Conservation (phyloP, 352 stramenopile species). For the Globisporangium cystogenes region DNA sequence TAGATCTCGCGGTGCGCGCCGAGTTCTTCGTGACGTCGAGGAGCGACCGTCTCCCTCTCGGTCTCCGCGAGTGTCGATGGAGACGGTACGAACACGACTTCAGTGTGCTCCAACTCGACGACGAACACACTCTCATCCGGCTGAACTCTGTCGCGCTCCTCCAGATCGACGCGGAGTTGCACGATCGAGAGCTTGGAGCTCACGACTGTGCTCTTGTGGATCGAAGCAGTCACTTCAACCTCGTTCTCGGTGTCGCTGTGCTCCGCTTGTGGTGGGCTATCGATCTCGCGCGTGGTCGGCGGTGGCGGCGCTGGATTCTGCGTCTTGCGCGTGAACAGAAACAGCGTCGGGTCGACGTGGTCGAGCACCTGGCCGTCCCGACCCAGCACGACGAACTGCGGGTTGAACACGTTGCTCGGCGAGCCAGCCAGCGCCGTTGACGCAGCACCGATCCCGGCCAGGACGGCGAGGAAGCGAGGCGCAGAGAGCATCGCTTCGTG, state of each 20-base stretch:
- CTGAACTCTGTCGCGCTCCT: background rate
- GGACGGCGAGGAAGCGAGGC: background rate
- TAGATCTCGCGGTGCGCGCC: background rate
- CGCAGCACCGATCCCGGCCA: background rate
- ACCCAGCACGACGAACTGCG: constrained; percentile 28
- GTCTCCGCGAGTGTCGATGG: background rate
- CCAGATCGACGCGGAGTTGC: background rate
- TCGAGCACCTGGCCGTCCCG: constrained; percentile 26
- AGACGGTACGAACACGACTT: background rate
- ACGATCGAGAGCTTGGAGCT: constrained; percentile 2
- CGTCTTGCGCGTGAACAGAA: constrained; percentile 13
- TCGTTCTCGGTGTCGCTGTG: background rate
- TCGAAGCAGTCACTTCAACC: too few relatives aligned
- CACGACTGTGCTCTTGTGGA: background rate
- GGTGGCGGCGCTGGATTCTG: constrained; percentile 1
- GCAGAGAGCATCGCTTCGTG: background rate
- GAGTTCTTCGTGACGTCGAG: background rate
- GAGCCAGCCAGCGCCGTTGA: background rate
- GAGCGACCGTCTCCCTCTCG: background rate
- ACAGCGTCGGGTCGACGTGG: constrained; percentile 24
- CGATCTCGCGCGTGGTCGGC: background rate
- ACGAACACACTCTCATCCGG: background rate
- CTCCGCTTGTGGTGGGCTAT: too few relatives aligned
- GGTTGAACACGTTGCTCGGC: constrained; percentile 4
- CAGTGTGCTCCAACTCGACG: background rate